Conservation (phyloP, 2,329 filamentous ascomycete genomes). For the Canariomyces notabilis region DNA sequence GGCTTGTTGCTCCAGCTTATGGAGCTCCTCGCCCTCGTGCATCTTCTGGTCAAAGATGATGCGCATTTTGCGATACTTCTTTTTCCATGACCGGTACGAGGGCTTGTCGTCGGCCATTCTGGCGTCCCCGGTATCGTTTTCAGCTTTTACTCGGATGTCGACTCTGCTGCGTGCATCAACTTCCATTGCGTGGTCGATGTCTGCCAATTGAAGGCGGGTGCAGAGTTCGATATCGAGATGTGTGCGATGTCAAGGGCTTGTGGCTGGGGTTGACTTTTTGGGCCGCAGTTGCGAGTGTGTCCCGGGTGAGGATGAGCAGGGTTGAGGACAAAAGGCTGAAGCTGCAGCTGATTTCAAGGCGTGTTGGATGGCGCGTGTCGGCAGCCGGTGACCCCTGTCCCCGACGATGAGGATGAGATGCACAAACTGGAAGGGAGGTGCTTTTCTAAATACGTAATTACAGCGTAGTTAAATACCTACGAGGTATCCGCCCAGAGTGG, state of each 20-base stretch:
- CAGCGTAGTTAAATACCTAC: too few relatives aligned
- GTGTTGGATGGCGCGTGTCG: neutral
- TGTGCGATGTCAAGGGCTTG: too few relatives aligned
- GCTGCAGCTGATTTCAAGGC: neutral
- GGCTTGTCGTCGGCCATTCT: conserved; percentile 41
- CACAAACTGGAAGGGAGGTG: neutral
- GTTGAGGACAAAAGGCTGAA: neutral
- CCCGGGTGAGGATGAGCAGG: neutral
- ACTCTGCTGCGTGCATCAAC: conserved; percentile 25
- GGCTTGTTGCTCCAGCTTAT: conserved; percentile 75
- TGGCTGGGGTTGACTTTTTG: neutral
- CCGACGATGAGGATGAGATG: neutral
- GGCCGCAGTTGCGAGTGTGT: neutral
- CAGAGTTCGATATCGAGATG: neutral
- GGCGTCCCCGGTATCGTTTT: conserved; percentile 35
- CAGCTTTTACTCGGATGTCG: conserved; percentile 36
- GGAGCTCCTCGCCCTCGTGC: conserved; percentile 75
- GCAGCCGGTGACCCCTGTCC: neutral
- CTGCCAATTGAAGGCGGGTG: neutral
- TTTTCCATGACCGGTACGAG: conserved; percentile 69
- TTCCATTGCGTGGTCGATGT: conserved; percentile 26
- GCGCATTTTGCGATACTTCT: conserved; percentile 94
- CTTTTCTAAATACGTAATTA: too few relatives aligned
- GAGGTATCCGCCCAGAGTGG: too few relatives aligned
- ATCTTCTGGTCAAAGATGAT: conserved; percentile 71